Conservation (phyloP, 116 monocot genomes). For the Cymodocea nodosa region DNA sequence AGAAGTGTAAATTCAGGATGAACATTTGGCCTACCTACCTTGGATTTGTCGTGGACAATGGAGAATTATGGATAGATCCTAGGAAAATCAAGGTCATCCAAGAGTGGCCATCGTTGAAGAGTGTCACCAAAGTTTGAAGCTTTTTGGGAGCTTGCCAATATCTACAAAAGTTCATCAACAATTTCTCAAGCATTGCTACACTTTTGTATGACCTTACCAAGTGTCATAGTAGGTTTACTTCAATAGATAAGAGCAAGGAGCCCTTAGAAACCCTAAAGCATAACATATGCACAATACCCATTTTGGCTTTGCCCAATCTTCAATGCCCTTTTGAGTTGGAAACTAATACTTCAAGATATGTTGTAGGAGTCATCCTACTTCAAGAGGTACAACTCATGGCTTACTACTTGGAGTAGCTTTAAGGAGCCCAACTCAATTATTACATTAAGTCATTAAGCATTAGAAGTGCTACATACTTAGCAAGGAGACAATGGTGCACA, state of each 20-base stretch:
- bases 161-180: not conserved
- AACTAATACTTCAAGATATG: no score
- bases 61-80: not conserved
- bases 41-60: not conserved
- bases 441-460: no score
- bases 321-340: not conserved
- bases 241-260: not conserved
- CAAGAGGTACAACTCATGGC: no score
- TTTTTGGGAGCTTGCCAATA: slow-evolving; percentile 2
- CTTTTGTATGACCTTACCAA: not conserved
- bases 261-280: not conserved
- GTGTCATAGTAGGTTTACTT: not conserved
- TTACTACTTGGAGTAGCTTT: no score
- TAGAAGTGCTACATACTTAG: no score
- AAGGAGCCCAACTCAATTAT: no score
- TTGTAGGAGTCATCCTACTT: not conserved
- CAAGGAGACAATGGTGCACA: no score
- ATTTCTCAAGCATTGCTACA: not conserved
- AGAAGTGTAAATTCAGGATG: no score
- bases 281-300: not conserved
- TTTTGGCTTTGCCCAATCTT: not conserved
- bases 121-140: not conserved
- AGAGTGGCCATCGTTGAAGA: not conserved
- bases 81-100: not conserved
- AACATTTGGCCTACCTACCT: no score